phyloP scores from a whole-genome alignment of 1,139 yeast genomes.

The Pneumocystis sp. region DNA sequence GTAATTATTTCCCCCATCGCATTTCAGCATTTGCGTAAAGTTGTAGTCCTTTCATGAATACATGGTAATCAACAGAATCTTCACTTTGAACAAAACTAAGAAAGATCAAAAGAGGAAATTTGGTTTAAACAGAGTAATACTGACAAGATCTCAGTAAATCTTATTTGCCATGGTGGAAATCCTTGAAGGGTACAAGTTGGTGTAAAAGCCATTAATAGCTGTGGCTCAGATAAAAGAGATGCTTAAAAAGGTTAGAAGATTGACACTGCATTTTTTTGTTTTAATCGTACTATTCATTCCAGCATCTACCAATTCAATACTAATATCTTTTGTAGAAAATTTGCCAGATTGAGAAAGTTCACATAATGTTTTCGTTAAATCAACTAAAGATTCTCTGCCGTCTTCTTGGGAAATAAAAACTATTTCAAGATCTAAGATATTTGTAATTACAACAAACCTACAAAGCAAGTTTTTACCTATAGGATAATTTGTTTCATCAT shows the following conservation, averaged over 20 bases:
- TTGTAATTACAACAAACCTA: not conserved
- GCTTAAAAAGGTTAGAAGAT: slow-evolving; percentile 24
- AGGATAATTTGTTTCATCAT: not conserved
- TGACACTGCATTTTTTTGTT: not conserved
- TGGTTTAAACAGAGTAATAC: slow-evolving; percentile 2
- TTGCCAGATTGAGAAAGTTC: slow-evolving; percentile 53
- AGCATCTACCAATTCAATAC: slow-evolving; percentile 56
- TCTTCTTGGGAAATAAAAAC: slow-evolving; percentile 58
- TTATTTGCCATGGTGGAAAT: slow-evolving; percentile 95
- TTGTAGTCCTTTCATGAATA: slow-evolving; percentile 3
- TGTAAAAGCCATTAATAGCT: slow-evolving; percentile 68
- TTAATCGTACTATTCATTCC: slow-evolving; percentile 31
- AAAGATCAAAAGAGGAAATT: not conserved
- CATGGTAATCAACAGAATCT: not conserved
- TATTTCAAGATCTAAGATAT: slow-evolving; percentile 40
- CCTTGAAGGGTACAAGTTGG: slow-evolving; percentile 79
- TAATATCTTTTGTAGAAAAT: slow-evolving; percentile 51
- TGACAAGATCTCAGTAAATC: slow-evolving; percentile 65
- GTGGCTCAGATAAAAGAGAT: slow-evolving; percentile 82
- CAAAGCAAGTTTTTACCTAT: not conserved
- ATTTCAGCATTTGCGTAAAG: slow-evolving; percentile 7
- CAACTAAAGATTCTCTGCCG: slow-evolving; percentile 82
- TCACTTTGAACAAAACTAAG: slow-evolving; percentile 1
- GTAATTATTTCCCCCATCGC: slow-evolving; percentile 7
- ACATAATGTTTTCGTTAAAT: slow-evolving; percentile 73